These are phyloP conservation scores for Saccharomycopsis crataegensis DNA, from an alignment of 1,139 yeast genomes.

Conservation along the genomic window DNA sequence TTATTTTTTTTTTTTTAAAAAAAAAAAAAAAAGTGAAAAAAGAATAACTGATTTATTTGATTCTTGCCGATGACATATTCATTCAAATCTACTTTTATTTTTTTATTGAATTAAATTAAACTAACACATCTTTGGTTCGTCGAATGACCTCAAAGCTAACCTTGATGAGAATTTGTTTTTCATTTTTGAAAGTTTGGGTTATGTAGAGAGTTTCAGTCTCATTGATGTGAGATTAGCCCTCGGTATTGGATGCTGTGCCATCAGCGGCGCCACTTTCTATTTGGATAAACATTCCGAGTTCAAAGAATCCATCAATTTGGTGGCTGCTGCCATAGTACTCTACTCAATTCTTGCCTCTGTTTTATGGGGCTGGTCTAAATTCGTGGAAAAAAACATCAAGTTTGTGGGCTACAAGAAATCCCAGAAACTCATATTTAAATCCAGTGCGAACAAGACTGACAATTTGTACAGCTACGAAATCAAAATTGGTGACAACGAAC, in stretches of 20 bases:
- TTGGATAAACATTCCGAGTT: slow-evolving; percentile 39
- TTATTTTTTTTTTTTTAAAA: not conserved
- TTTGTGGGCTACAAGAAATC: slow-evolving; percentile 36
- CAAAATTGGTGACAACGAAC: slow-evolving; percentile 19
- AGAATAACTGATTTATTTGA: no score
- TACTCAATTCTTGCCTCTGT: slow-evolving; percentile 35
- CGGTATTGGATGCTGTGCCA: slow-evolving; percentile 40
- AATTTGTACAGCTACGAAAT: slow-evolving; percentile 37
- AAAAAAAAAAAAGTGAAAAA: not conserved
- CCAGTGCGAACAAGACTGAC: slow-evolving; percentile 36
- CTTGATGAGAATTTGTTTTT: slow-evolving; percentile 42
- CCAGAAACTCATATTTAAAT: slow-evolving; percentile 33
- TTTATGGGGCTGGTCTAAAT: slow-evolving; percentile 32
- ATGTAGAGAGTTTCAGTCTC: slow-evolving; percentile 40
- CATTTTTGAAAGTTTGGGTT: slow-evolving; percentile 39
- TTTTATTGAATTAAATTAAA: not conserved
- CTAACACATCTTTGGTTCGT: slow-evolving; percentile 27
- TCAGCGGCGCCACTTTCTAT: slow-evolving; percentile 42
- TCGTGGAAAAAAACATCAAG: slow-evolving; percentile 37
- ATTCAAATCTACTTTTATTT: not conserved
- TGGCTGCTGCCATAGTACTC: slow-evolving; percentile 27
- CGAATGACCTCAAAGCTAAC: slow-evolving; percentile 40
- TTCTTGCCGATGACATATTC: not conserved
- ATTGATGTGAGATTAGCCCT: slow-evolving; percentile 42
- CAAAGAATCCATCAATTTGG: slow-evolving; percentile 35